Evolutionary conservation across 106 monocot genomes (phyloP).

Genomic region (Amphibolis antarctica): DNA sequence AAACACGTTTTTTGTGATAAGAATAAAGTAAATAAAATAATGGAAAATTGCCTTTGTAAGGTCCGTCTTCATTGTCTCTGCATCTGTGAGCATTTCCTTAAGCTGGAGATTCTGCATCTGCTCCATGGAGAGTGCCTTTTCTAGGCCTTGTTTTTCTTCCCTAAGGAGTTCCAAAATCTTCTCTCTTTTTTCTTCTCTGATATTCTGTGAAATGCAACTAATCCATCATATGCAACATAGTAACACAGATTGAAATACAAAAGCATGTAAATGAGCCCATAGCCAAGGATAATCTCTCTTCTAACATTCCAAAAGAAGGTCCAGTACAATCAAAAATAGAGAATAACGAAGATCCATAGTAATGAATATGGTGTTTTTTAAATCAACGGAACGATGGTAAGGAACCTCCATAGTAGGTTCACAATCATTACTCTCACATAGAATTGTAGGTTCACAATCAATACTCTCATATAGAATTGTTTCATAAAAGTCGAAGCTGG

Average conservation of each 20-base stretch:
- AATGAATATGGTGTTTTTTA: no score
- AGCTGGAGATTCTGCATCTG: slow-evolving; percentile 49
- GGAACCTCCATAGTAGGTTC: no score
- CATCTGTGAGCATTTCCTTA: slow-evolving; percentile 59
- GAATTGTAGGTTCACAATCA: no score
- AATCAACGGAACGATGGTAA: no score
- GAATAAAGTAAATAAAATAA: background rate
- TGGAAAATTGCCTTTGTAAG: slow-evolving; percentile 52
- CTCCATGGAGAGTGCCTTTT: slow-evolving; percentile 47
- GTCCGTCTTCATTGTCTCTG: slow-evolving; percentile 47
- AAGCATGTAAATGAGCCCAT: background rate
- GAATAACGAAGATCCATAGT: no score
- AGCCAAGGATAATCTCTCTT: no score
- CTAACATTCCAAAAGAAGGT: no score
- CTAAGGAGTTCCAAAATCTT: slow-evolving; percentile 29
- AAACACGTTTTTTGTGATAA: background rate
- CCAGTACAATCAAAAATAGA: no score
- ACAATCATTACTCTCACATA: no score
- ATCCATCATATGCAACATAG: background rate
- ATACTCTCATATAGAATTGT: no score
- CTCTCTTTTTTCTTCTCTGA: slow-evolving; percentile 34
- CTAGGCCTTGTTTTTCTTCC: slow-evolving; percentile 65
- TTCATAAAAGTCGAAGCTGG: no score
- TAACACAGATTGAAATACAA: background rate
- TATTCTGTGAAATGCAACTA: slow-evolving; percentile 10